These are phyloP conservation scores for Primulina tabacum DNA, from an alignment of 257 asterid species.

Conservation along the genomic window DNA sequence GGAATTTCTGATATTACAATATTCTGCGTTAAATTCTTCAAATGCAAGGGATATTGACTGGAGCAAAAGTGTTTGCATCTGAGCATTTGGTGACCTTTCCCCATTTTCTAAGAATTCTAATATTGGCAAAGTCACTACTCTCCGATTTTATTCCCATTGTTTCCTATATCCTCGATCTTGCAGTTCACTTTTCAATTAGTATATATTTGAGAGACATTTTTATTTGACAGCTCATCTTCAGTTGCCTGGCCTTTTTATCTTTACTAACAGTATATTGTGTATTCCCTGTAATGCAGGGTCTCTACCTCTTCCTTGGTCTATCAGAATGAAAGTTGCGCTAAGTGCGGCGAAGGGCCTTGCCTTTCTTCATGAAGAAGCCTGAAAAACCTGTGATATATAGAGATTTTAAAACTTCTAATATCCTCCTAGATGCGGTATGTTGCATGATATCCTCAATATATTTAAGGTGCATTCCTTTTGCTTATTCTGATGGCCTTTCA, in stretches of 20 bases:
- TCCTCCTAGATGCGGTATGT: constrained; percentile 60
- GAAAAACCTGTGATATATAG: constrained; percentile 70
- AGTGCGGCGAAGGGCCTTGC: constrained; percentile 86
- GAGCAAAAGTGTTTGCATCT: neutral
- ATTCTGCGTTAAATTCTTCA: neutral
- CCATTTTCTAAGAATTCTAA: neutral
- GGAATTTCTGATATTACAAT: neutral
- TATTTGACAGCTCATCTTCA: neutral
- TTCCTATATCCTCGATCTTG: constrained; percentile 5
- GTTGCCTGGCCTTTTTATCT: constrained; percentile 2
- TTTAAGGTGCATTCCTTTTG: constrained; percentile 3
- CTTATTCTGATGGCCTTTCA: constrained; percentile 20
- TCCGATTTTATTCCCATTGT: neutral
- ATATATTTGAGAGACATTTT: neutral
- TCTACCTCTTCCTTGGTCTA: constrained; percentile 71
- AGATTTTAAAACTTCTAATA: constrained; percentile 71
- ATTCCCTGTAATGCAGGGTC: constrained; percentile 42
- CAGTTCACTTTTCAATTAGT: neutral
- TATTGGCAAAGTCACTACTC: neutral
- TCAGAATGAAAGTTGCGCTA: constrained; percentile 68
- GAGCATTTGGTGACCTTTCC: neutral
- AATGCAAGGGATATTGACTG: neutral
- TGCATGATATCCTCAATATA: constrained; percentile 24
- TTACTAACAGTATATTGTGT: neutral
- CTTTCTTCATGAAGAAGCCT: constrained; percentile 82